Percentiles rank a stretch among this genome's conserved stretches.
These are phyloP conservation scores for Cymbopogon flexuosus DNA, from an alignment of 202 grass and related monocot species.

Conservation along the genomic window DNA sequence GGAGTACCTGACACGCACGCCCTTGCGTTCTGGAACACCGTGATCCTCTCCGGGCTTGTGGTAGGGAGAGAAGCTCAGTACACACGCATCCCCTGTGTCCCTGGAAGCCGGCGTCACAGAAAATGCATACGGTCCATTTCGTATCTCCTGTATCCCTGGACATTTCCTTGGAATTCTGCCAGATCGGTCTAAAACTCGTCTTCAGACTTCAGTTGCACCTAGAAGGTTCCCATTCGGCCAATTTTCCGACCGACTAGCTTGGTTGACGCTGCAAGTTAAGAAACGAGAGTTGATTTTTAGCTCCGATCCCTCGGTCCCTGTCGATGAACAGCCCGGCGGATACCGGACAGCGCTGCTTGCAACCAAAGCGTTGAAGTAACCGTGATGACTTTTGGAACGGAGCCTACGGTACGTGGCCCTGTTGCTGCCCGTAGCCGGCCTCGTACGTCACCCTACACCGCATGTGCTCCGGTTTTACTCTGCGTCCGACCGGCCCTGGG, in stretches of 20 bases:
- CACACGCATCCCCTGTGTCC: no score
- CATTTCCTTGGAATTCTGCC: background rate
- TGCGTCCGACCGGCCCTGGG: background rate
- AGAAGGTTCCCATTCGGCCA: background rate
- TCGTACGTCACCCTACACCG: background rate
- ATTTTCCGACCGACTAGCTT: background rate
- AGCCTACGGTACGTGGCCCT: background rate
- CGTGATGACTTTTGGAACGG: slow-evolving; percentile 4
- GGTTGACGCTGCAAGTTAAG: background rate
- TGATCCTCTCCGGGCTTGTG: no score
- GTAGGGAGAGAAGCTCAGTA: no score
- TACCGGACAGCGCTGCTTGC: background rate
- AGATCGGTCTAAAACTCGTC: background rate
- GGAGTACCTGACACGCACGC: background rate
- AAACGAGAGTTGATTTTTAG: background rate
- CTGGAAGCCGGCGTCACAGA: background rate
- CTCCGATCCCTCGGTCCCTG: background rate
- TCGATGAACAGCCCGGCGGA: background rate
- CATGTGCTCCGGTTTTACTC: background rate
- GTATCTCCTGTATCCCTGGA: background rate
- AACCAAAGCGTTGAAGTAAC: background rate
- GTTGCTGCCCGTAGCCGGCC: background rate
- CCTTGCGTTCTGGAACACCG: background rate
- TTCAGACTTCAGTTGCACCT: background rate
- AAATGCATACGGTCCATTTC: background rate